Evolutionary conservation across 495 filamentous ascomycete species (phyloP), one percentile per base, ranked within the genome.

Genomic region (Amorphotheca resinae): DNA sequence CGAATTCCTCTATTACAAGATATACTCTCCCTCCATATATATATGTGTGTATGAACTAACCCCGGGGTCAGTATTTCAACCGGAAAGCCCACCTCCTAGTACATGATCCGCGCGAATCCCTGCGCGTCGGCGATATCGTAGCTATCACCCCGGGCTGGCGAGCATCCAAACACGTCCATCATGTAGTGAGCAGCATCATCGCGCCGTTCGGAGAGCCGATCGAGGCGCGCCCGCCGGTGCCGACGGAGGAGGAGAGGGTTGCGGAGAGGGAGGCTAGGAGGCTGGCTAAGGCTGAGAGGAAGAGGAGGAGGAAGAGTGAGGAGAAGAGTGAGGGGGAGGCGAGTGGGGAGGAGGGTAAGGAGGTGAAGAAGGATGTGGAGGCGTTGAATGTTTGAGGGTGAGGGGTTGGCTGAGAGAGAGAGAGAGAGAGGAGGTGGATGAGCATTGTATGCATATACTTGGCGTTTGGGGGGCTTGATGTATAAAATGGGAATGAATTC

Each of bases 61-160:
- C 16, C n/a, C n/a, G n/a, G n/a, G n/a, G n/a, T n/a, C 38, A 75
- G 71, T 60, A 61, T 56, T 74, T 72, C 54, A 62, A 70, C 50
- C 48, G 59, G 12, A 63, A 62, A 5, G 52, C 59, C 25, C 63
- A 60, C 40, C 59, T 68, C 60, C 69, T 87, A 25, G 84, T 88
- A 12, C 74, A 83, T 57, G 85, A 93, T 65, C 85, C 84, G 5
- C 62, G 59, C 55, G 73, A 79, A 65, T 86, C 82, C 11, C 66
- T 86, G 38, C 74, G 79, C 42, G 65, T 70, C 36, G 85, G 85
- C 54, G 85, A 93, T 60, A 74, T 89, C 11, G 76, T 93, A n/a
- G 73, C 78, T 58, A 82, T 91, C 56, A 72, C 72, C 16, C 71
- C 77, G 16, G 79, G 79, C 32, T 77, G 64, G 55, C 74, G 78